phyloP scores from a whole-genome alignment of 129 eudicot species.

The Chrysanthemum makinoi region DNA sequence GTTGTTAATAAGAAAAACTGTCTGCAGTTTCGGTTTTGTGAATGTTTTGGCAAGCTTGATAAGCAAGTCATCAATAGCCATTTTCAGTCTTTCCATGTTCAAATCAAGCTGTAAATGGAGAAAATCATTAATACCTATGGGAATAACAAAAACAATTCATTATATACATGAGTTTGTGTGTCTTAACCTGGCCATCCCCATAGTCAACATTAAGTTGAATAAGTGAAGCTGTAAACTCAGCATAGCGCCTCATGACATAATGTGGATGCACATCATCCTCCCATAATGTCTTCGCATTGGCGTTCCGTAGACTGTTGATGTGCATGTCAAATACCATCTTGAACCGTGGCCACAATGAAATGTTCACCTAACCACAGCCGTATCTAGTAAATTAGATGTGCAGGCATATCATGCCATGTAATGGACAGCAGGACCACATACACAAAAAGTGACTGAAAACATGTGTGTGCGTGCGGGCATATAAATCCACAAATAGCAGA shows the following conservation, averaged over 20 bases:
- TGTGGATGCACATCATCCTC: constrained; percentile 99
- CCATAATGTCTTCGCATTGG: constrained; percentile 85
- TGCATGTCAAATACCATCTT: constrained; percentile 98
- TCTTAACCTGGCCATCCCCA: constrained; percentile 94
- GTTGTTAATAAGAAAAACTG: constrained; percentile 89
- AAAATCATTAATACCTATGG: background rate
- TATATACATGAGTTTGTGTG: background rate
- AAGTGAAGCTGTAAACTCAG: constrained; percentile 95
- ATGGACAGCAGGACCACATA: background rate
- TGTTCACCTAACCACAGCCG: constrained; percentile 63
- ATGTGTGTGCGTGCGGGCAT: too few relatives aligned
- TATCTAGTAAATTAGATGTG: background rate
- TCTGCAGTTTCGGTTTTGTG: constrained; percentile 65
- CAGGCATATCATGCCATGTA: background rate
- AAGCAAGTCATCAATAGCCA: constrained; percentile 89
- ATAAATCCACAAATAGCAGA: too few relatives aligned
- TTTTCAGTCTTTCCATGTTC: constrained; percentile 89
- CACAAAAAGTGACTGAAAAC: background rate
- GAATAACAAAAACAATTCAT: background rate
- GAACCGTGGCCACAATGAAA: constrained; percentile 94
- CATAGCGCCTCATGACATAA: constrained; percentile 97
- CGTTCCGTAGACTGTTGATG: constrained; percentile 81
- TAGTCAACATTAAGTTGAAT: constrained; percentile 91
- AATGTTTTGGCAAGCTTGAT: constrained; percentile 80
- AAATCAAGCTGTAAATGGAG: constrained; percentile 53